Evolutionary conservation across 2,329 filamentous ascomycete genomes (phyloP), one percentile per base, ranked within the genome.

Genomic region (Neonectria neomacrospora): DNA sequence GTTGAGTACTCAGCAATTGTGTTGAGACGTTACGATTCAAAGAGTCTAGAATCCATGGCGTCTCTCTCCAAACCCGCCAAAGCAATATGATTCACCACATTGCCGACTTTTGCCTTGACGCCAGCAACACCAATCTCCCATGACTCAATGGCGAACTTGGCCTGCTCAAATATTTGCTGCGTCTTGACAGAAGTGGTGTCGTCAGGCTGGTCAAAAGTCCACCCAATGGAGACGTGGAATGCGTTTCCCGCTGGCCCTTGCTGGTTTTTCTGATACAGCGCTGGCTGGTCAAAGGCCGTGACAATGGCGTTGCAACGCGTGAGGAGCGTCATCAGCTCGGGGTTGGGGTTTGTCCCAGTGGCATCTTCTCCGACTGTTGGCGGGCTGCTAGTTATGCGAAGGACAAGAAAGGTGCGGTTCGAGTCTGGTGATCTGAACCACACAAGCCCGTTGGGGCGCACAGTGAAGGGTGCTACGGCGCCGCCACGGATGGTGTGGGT

Each of bases 181-280:
- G 72, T 74, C 28, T 67, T 67, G 5, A 74, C 58, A 2, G 73
- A 66, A 72, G 72, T 53, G 34, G 84, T 81, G 3, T 79, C 62
- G 6, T 77, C 80, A 0, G 88, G 89, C 44, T 80, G 75, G 10
- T 82, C 77, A 65, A 95, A 83, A 1, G 87, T 91, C 96, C 95
- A 98, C 0, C 91, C 96, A 59, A 99, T 88, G 48, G 94, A 97
- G 63, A 98, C 81, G 78, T 99, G 96, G 74, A 97, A 97, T 22
- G 86, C 87, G 68, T 51, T 65, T 34, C 69, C 74, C 37, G 67
- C 74, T 7, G 64, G 39, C 10, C 75, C 75, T 5, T 56, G 63
- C 6, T 63, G 58, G 28, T 54, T 66, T 55, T 70, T 70, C 58
- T 80, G 76, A 76, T 98, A 98, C 1, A 98, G 83, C 23, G 85